Percentiles rank a stretch among this genome's conserved stretches.
Evolutionary conservation across 129 eudicot species (phyloP).

Genomic region (Flaveria trinervia): DNA sequence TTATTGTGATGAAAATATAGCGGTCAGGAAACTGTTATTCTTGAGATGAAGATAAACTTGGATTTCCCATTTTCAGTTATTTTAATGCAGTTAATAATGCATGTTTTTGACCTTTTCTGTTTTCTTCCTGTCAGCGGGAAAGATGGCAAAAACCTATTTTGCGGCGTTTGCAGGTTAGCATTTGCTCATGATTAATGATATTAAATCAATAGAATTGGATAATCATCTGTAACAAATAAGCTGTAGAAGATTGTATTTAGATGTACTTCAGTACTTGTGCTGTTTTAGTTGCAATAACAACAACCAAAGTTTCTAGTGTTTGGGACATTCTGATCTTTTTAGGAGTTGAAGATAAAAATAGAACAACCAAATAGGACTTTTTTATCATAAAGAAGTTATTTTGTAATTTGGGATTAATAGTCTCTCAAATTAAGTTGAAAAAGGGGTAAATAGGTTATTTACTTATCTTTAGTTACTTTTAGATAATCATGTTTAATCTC

Average conservation of each 20-base stretch:
- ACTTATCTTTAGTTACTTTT: background rate
- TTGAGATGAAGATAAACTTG: slow-evolving; percentile 15
- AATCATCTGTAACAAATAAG: background rate
- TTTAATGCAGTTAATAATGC: slow-evolving; percentile 12
- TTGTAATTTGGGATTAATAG: background rate
- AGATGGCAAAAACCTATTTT: slow-evolving; percentile 86
- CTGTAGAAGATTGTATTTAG: background rate
- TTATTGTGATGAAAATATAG: slow-evolving; percentile 10
- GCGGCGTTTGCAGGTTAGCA: slow-evolving; percentile 90
- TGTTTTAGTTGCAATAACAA: background rate
- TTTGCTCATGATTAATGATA: slow-evolving; percentile 15
- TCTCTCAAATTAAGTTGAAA: background rate
- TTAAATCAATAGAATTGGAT: background rate
- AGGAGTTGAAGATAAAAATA: background rate
- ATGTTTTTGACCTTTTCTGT: slow-evolving; percentile 1
- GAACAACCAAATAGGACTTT: background rate
- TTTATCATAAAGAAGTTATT: background rate
- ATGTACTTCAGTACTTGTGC: background rate
- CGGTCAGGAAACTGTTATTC: background rate
- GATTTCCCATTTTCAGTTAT: slow-evolving; percentile 8
- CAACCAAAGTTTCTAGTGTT: background rate
- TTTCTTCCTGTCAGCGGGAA: slow-evolving; percentile 61
- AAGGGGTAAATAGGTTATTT: background rate
- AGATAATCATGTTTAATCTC: background rate
- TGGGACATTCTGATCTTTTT: background rate